phyloP scores from a whole-genome alignment of 176 grass and related monocot species.

The Microstegium vimineum region DNA sequence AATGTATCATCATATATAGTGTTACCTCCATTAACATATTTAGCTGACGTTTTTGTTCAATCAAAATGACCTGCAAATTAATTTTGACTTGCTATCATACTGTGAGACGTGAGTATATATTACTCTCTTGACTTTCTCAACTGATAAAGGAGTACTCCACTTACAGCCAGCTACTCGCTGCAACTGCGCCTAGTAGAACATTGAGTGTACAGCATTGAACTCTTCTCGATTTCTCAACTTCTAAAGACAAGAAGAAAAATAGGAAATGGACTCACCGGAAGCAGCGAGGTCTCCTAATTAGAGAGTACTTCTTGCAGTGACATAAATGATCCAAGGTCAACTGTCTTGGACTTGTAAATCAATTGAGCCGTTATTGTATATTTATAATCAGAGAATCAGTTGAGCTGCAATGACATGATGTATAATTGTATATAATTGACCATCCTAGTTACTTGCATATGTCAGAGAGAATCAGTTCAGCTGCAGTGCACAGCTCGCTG shows the following conservation, averaged over 20 bases:
- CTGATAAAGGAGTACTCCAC: too few species aligned
- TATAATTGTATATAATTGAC: neutral
- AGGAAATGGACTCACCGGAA: neutral
- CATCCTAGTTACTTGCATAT: neutral
- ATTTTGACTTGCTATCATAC: neutral
- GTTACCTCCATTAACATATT: too few species aligned
- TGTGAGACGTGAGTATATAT: too few species aligned
- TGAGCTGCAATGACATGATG: neutral
- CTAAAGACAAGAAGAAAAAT: neutral
- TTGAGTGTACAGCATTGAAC: neutral
- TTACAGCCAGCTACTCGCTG: too few species aligned
- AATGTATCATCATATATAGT: neutral
- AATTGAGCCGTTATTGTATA: neutral
- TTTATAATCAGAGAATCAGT: neutral
- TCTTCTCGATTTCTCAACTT: neutral
- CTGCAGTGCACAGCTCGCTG: neutral
- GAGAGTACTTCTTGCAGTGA: neutral
- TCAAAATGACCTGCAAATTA: neutral
- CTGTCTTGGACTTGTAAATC: neutral
- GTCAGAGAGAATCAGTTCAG: neutral
- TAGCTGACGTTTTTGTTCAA: neutral
- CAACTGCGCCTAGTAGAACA: too few species aligned
- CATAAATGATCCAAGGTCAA: neutral
- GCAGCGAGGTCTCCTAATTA: neutral
- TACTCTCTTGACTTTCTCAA: too few species aligned